phyloP scores from a whole-genome alignment of 805 yeast genomes.

The Metschnikowia corniflorae region DNA sequence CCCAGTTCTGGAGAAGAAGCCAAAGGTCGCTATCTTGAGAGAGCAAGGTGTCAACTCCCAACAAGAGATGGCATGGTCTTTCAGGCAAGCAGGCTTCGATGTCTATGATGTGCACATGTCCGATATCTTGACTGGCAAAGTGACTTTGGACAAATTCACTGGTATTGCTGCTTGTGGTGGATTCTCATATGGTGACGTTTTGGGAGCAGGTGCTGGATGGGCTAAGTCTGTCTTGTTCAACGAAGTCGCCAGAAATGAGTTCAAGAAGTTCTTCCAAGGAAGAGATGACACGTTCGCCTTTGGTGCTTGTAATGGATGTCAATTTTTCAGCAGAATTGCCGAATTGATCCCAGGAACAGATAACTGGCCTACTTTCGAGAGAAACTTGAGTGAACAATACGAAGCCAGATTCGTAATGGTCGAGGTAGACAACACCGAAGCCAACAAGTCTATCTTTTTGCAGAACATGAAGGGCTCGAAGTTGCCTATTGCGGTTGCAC shows the following conservation, averaged over 20 bases:
- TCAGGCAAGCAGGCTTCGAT: slow-evolving; percentile 91
- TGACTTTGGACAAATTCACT: slow-evolving; percentile 71
- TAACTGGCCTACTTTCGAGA: slow-evolving; percentile 93
- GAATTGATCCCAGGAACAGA: slow-evolving; percentile 89
- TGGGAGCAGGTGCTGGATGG: slow-evolving; percentile 99
- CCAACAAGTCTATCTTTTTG: slow-evolving; percentile 64
- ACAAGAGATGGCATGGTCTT: slow-evolving; percentile 97
- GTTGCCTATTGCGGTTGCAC: slow-evolving; percentile 96
- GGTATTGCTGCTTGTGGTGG: slow-evolving; percentile 99
- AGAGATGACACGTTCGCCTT: slow-evolving; percentile 92
- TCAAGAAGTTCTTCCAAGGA: slow-evolving; percentile 74
- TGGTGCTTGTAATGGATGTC: slow-evolving; percentile 99
- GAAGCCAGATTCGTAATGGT: slow-evolving; percentile 94
- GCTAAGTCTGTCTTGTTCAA: slow-evolving; percentile 92
- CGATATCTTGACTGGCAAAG: slow-evolving; percentile 74
- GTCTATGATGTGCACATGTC: slow-evolving; percentile 97
- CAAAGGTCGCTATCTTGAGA: slow-evolving; percentile 92
- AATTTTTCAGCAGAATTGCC: slow-evolving; percentile 84
- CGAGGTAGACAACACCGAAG: slow-evolving; percentile 55
- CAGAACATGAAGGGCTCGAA: slow-evolving; percentile 90
- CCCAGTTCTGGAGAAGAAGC: slow-evolving; percentile 42
- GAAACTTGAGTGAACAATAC: slow-evolving; percentile 88
- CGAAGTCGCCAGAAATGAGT: slow-evolving; percentile 70
- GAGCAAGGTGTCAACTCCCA: slow-evolving; percentile 99
- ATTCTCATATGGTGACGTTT: slow-evolving; percentile 96